Conservation (phyloP, 108 stramenopile genomes). For the Skeletonema costatum region DNA sequence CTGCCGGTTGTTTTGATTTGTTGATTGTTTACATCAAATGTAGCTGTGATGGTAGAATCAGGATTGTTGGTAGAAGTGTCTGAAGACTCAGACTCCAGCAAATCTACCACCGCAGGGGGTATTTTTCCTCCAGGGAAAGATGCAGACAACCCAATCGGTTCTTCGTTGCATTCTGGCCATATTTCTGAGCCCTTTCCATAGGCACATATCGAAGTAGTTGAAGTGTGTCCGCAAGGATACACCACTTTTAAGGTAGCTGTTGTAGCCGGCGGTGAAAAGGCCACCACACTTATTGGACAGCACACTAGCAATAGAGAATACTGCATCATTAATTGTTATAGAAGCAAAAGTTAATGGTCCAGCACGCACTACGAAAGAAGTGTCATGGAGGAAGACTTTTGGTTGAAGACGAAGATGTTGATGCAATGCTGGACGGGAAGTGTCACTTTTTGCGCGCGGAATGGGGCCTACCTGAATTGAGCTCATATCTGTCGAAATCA, state of each 20-base stretch:
- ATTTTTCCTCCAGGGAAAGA: constrained; percentile 72
- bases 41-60: background rate
- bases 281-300: background rate
- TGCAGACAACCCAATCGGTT: constrained; percentile 47
- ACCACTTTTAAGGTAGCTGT: background rate
- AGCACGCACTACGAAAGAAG: too few relatives aligned
- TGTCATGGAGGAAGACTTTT: too few relatives aligned
- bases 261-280: background rate
- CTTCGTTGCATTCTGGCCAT: constrained; percentile 75
- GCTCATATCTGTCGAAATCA: too few relatives aligned
- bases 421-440: too few relatives aligned
- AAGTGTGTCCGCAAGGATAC: background rate
- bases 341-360: too few relatives aligned
- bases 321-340: background rate
- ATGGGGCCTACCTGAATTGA: too few relatives aligned
- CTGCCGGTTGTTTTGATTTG: constrained; percentile 8
- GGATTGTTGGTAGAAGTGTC: background rate
- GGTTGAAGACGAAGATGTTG: too few relatives aligned
- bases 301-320: background rate
- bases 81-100: constrained; percentile 3
- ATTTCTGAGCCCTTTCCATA: constrained; percentile 78
- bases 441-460: too few relatives aligned
- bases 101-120: constrained; percentile 29
- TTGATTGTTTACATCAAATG: constrained; percentile 12
- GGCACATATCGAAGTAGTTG: background rate